Percentiles rank a stretch among this genome's conserved stretches.
Evolutionary conservation across 2,329 filamentous ascomycete species (phyloP).

Genomic region (Talaromyces albobiverticillius): DNA sequence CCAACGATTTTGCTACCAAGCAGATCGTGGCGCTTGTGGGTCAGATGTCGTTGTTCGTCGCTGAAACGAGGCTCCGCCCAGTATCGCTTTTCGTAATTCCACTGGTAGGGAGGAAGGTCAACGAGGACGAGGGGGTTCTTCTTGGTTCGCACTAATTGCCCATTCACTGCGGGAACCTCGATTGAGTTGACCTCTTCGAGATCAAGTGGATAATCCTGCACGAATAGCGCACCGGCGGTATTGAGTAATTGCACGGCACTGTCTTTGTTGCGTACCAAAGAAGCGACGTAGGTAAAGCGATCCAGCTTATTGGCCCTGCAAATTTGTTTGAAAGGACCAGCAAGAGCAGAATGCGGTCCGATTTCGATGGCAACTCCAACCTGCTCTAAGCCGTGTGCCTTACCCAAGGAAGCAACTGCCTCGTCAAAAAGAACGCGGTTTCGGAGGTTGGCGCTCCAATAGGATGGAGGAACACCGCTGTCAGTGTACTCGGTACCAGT

Average conservation of each 20-base stretch:
- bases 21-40: slow-evolving; percentile 3
- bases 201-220: slow-evolving; percentile 7
- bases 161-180: neutral
- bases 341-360: slow-evolving; percentile 19
- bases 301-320: slow-evolving; percentile 1
- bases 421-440: slow-evolving; percentile 1
- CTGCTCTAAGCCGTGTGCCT: neutral
- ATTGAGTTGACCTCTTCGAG: neutral
- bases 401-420: neutral
- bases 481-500: neutral
- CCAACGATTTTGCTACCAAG: slow-evolving; percentile 4
- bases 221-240: slow-evolving; percentile 5
- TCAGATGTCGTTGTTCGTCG: neutral
- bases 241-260: slow-evolving; percentile 7
- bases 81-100: slow-evolving; percentile 5
- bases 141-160: neutral
- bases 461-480: neutral
- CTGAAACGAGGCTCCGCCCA: slow-evolving; percentile 8
- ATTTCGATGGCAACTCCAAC: slow-evolving; percentile 13
- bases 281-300: slow-evolving; percentile 7
- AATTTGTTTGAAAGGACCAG: slow-evolving; percentile 19
- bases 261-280: slow-evolving; percentile 11
- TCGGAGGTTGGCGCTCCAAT: neutral
- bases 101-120: slow-evolving; percentile 11
- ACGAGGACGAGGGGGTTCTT: neutral